Evolutionary conservation across 768 basidiomycete genomes (phyloP).

Genomic region (Suillus hirtellus): DNA sequence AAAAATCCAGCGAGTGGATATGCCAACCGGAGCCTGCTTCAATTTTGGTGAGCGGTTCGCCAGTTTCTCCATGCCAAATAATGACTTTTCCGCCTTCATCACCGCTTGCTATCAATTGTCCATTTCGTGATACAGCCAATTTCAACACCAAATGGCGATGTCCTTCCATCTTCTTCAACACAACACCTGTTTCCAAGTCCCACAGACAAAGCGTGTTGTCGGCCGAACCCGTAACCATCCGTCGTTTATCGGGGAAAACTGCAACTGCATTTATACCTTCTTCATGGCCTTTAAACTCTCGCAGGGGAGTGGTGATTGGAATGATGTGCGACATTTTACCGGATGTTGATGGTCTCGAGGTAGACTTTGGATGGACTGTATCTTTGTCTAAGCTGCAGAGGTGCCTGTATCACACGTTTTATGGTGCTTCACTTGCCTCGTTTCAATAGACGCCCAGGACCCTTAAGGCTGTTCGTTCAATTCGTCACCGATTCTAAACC

Average conservation of each 20-base stretch:
- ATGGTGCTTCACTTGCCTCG: neutral
- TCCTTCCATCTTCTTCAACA: neutral
- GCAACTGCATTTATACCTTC: neutral
- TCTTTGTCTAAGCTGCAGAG: neutral
- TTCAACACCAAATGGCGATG: too few relatives aligned
- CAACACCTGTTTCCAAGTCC: neutral
- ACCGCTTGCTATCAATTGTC: neutral
- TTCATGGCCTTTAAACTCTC: too few relatives aligned
- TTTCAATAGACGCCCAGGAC: neutral
- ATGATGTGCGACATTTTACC: neutral
- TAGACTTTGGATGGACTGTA: neutral
- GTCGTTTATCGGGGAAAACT: neutral
- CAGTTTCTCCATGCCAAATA: neutral
- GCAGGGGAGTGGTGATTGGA: neutral
- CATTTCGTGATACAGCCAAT: neutral
- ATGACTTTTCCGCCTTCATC: neutral
- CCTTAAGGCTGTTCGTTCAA: neutral
- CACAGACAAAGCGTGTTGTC: neutral
- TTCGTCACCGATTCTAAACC: too few relatives aligned
- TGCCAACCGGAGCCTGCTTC: fast-evolving
- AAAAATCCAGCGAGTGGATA: neutral
- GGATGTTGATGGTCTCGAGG: neutral
- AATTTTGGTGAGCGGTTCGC: neutral
- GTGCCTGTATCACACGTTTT: too few relatives aligned
- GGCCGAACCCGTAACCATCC: neutral